Evolutionary conservation across 768 basidiomycete species (phyloP).

Genomic region (Lentinula sp.): DNA sequence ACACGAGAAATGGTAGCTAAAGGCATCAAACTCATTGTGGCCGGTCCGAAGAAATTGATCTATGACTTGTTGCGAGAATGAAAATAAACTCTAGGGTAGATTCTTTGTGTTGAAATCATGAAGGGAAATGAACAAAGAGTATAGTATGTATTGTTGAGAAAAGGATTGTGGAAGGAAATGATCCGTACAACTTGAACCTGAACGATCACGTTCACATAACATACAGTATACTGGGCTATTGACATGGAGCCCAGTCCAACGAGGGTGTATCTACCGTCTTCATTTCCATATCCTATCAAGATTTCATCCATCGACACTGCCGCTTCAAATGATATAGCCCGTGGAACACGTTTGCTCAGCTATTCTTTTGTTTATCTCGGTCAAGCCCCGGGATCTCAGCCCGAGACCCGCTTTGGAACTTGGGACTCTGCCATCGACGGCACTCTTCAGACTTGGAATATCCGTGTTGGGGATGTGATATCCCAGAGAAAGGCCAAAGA

Average conservation of each 20-base stretch:
- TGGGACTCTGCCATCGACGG: slow-evolving; percentile 92
- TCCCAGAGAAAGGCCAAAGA: slow-evolving; percentile 53
- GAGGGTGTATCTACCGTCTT: slow-evolving; percentile 65
- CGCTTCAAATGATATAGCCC: slow-evolving; percentile 40
- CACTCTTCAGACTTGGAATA: slow-evolving; percentile 62
- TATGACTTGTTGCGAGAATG: slow-evolving; percentile 23
- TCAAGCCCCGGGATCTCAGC: slow-evolving; percentile 34
- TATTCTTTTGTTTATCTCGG: slow-evolving; percentile 72
- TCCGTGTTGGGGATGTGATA: slow-evolving; percentile 61
- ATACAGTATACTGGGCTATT: not conserved
- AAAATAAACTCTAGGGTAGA: slow-evolving; percentile 3
- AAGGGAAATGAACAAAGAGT: not conserved
- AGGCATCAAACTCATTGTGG: slow-evolving; percentile 40
- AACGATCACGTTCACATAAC: slow-evolving; percentile 5
- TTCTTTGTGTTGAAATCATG: not conserved
- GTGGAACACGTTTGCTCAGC: slow-evolving; percentile 76
- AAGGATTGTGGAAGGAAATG: not conserved
- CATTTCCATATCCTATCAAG: slow-evolving; percentile 85
- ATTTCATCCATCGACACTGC: slow-evolving; percentile 62
- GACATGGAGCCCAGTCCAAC: slow-evolving; percentile 46
- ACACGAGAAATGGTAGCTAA: slow-evolving; percentile 44
- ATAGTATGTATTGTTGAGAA: not conserved
- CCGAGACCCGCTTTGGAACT: slow-evolving; percentile 75
- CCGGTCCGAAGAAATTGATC: slow-evolving; percentile 13
- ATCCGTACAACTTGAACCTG: slow-evolving; percentile 2